Evolutionary conservation across 148 eudicot species (phyloP), one percentile per base, ranked within the genome.

Genomic region (Dysphania ambrosioides): DNA sequence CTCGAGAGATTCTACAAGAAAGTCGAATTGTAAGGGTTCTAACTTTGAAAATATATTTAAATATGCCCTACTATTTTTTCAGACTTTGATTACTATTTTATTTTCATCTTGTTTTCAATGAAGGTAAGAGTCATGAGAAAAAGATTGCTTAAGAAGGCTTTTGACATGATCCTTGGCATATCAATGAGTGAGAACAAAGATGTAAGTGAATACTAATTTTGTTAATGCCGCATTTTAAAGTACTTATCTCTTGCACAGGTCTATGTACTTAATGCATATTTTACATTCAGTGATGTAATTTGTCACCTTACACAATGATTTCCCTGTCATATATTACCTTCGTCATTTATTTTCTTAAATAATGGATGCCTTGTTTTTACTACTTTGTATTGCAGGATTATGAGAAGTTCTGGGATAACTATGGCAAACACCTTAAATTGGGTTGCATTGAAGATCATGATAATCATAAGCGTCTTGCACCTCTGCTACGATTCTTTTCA

Each of bases 1-100:
- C 99, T 6, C 89, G 99, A 35, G 99, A 95, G 87, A 95, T 95
- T 66, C 97, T 95, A 67, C 99, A 95, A 82, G 99, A 95, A 83
- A 95, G 99, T 74, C 88, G 99, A 38, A 82, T 95, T 82, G 99
- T 95, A 83, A 92, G 99, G 78, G 31, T 30, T 68, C 27, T 47
- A 23, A 4, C 38, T 21, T 16, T 19, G 62, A 1, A 12, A 26
- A 41, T 15, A 10, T 27, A 60, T 35, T 42, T 47, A 6, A 72
- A 8, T 26, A 42, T n/a, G 30, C n/a, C 42, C 35, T 57, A 55
- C 10, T 67, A 36, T 38, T 10, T 5, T 36, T 35, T 9, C 6
- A 57, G 12, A 0, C 4, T 11, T 68, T 41, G n/a, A 8, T 69
- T 1, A 61, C 19, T 55, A 44, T 30, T 13, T 31, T 49, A 21